phyloP scores from a whole-genome alignment of 1,139 yeast genomes.

The Nadsonia starkeyi-henricii region DNA sequence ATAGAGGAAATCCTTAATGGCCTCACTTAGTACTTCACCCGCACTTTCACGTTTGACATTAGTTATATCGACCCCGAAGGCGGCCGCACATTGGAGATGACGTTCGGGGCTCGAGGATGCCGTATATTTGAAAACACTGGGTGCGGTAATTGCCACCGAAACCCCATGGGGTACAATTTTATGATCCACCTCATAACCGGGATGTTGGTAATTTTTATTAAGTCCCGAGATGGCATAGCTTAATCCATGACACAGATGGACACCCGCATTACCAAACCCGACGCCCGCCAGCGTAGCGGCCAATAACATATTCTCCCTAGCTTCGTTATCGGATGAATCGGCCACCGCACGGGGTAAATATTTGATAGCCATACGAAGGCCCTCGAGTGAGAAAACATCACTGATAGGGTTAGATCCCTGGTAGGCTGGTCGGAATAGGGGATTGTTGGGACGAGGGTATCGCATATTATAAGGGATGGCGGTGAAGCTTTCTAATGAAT shows the following conservation, averaged over 20 bases:
- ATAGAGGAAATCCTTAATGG: constrained; percentile 23
- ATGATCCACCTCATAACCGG: constrained; percentile 27
- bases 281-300: constrained; percentile 31
- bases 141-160: constrained; percentile 29
- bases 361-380: constrained; percentile 25
- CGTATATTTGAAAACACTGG: constrained; percentile 28
- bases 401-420: constrained; percentile 32
- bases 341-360: constrained; percentile 27
- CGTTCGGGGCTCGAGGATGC: constrained; percentile 29
- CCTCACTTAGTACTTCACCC: constrained; percentile 26
- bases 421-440: constrained; percentile 28
- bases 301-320: constrained; percentile 27
- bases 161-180: constrained; percentile 30
- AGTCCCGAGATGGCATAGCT: constrained; percentile 28
- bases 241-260: constrained; percentile 29
- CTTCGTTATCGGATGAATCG: constrained; percentile 26
- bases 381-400: constrained; percentile 28
- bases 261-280: constrained; percentile 31
- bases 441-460: constrained; percentile 27
- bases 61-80: constrained; percentile 26
- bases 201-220: constrained; percentile 24
- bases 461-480: constrained; percentile 29
- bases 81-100: constrained; percentile 26
- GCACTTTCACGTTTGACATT: constrained; percentile 27
- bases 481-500: constrained; percentile 31